Evolutionary conservation across 73 alveolate genomes (phyloP).

Genomic region (Stentor roeselii): DNA sequence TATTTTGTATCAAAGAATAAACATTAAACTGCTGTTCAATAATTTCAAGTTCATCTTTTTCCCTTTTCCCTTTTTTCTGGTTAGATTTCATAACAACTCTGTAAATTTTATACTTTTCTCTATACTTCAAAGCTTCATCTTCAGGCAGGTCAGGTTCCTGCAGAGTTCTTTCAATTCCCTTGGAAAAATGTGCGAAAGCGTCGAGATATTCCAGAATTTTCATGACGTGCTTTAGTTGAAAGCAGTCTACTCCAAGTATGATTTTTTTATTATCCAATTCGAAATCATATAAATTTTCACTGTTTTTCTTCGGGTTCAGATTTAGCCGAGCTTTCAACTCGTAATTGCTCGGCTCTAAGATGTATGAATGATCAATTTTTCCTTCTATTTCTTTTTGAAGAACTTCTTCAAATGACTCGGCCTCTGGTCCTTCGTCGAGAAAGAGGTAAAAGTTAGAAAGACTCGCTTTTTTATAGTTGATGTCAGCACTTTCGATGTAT

Average conservation of each 20-base stretch:
- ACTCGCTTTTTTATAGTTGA: slow-evolving; percentile 34
- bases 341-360: slow-evolving; percentile 24
- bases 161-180: slow-evolving; percentile 31
- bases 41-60: background rate
- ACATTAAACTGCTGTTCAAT: background rate
- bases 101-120: background rate
- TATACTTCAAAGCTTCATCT: slow-evolving; percentile 40
- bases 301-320: slow-evolving; percentile 28
- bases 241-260: slow-evolving; percentile 19
- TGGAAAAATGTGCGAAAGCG: slow-evolving; percentile 31
- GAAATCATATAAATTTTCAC: background rate
- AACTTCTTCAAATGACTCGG: slow-evolving; percentile 15
- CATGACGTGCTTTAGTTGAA: slow-evolving; percentile 33
- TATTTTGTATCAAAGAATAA: background rate
- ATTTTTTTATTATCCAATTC: background rate
- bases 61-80: background rate
- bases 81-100: background rate
- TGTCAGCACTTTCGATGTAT: slow-evolving; percentile 36
- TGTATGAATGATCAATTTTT: slow-evolving; percentile 32
- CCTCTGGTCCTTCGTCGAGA: background rate
- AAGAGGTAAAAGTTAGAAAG: slow-evolving; percentile 29
- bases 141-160: slow-evolving; percentile 25
- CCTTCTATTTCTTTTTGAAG: slow-evolving; percentile 18
- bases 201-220: slow-evolving; percentile 45
- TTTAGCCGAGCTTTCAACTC: slow-evolving; percentile 29